These are phyloP conservation scores for Lunasporangiospora selenospora DNA, from an alignment of 192 early-diverging fungal species.

Conservation along the genomic window DNA sequence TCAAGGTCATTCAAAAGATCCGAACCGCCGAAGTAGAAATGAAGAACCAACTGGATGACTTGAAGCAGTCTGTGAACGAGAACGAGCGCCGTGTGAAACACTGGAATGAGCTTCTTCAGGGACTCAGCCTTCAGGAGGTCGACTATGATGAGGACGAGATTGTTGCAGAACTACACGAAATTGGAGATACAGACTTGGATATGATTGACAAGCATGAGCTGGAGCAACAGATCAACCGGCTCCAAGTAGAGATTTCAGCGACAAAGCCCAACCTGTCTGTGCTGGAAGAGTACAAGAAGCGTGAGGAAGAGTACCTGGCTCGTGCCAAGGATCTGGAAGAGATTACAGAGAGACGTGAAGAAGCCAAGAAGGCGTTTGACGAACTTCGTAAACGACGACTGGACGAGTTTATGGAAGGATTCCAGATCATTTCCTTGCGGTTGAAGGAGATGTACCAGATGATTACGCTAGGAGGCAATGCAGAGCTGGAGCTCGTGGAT, in stretches of 20 bases:
- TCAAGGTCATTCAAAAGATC: conserved; percentile 67
- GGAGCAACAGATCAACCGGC: conserved; percentile 70
- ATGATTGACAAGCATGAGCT: conserved; percentile 70
- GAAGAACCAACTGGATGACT: conserved; percentile 71
- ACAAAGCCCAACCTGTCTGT: conserved; percentile 88
- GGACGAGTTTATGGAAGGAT: conserved; percentile 96
- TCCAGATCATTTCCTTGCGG: conserved; percentile 90
- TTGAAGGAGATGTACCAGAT: conserved; percentile 99
- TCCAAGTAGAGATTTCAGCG: conserved; percentile 69
- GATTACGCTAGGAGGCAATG: conserved; percentile 98
- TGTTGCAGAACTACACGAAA: conserved; percentile 57
- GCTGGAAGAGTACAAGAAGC: conserved; percentile 84
- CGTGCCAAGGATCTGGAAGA: conserved; percentile 79
- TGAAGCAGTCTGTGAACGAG: conserved; percentile 62
- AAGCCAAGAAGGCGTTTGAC: conserved; percentile 77
- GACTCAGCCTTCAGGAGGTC: conserved; percentile 63
- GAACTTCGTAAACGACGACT: conserved; percentile 77
- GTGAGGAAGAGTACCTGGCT: conserved; percentile 74
- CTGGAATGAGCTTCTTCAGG: conserved; percentile 53
- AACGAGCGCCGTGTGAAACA: conserved; percentile 64
- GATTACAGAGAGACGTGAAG: conserved; percentile 76
- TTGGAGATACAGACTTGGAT: conserved; percentile 67
- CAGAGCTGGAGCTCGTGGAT: conserved; percentile 97
- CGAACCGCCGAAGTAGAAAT: conserved; percentile 73
- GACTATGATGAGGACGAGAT: conserved; percentile 53